phyloP scores from a whole-genome alignment of 2,329 filamentous ascomycete genomes.

The Penicillium sp. region DNA sequence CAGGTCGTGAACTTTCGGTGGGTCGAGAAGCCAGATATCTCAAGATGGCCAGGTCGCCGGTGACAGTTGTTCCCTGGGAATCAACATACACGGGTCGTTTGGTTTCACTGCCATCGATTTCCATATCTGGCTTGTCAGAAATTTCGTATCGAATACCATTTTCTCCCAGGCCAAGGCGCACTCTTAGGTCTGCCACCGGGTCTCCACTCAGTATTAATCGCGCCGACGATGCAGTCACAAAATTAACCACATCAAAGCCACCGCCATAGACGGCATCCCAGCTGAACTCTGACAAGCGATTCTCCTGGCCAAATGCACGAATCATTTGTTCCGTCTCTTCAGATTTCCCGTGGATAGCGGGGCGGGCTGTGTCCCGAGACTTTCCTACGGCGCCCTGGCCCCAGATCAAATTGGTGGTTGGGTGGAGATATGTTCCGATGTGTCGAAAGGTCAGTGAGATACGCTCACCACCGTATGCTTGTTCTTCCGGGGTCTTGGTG shows the following conservation, averaged over 20 bases:
- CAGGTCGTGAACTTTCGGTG: conserved; percentile 24
- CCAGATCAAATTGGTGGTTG: conserved; percentile 71
- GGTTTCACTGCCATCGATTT: neutral
- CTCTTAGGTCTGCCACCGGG: conserved; percentile 37
- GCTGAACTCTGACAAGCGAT: conserved; percentile 67
- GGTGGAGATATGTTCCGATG: conserved; percentile 81
- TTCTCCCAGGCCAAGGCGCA: conserved; percentile 40
- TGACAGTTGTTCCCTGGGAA: conserved; percentile 26
- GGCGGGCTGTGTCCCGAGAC: conserved; percentile 56
- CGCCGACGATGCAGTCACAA: conserved; percentile 39
- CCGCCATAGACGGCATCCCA: conserved; percentile 75
- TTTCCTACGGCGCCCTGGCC: conserved; percentile 84
- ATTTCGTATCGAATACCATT: conserved; percentile 38
- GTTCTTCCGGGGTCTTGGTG: conserved; percentile 70
- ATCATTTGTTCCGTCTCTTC: conserved; percentile 66
- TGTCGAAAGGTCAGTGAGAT: conserved; percentile 90
- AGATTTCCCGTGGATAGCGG: conserved; percentile 69
- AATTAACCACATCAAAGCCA: conserved; percentile 75
- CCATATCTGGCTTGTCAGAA: conserved; percentile 10
- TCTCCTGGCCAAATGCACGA: conserved; percentile 80
- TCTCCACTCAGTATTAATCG: conserved; percentile 35
- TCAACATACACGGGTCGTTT: conserved; percentile 30
- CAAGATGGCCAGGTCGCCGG: conserved; percentile 36
- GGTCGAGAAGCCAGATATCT: conserved; percentile 28
- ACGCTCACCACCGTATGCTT: conserved; percentile 70